phyloP scores from a whole-genome alignment of 106 monocot genomes.

The Apostasia shenzhenica region DNA sequence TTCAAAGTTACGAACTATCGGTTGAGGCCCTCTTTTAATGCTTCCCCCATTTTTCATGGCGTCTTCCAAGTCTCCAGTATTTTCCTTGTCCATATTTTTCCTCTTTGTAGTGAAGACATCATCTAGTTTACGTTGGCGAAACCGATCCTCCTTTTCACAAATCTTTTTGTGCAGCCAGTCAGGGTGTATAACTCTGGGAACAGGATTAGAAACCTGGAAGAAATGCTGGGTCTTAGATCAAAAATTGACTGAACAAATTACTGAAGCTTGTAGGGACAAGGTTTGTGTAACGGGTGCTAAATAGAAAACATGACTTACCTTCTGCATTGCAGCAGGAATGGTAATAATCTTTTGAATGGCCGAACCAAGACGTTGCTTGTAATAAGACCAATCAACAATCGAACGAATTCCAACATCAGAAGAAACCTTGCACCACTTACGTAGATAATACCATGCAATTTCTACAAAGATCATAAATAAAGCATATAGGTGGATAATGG shows the following conservation, averaged over 20 bases:
- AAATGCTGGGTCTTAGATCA: neutral
- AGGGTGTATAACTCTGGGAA: slow-evolving; percentile 89
- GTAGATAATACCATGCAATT: slow-evolving; percentile 69
- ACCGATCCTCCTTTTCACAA: slow-evolving; percentile 74
- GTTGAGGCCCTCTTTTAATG: slow-evolving; percentile 19
- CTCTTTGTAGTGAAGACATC: slow-evolving; percentile 56
- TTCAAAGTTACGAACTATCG: slow-evolving; percentile 27
- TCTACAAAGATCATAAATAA: slow-evolving; percentile 23
- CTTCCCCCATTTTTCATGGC: slow-evolving; percentile 12
- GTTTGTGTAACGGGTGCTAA: neutral
- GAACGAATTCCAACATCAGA: slow-evolving; percentile 70
- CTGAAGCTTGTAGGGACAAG: neutral
- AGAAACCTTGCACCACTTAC: slow-evolving; percentile 92
- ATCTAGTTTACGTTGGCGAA: slow-evolving; percentile 77
- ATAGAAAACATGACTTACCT: slow-evolving; percentile 31
- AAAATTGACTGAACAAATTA: neutral
- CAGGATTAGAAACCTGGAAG: slow-evolving; percentile 88
- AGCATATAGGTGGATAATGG: neutral
- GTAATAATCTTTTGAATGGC: slow-evolving; percentile 98
- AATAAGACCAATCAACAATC: slow-evolving; percentile 97
- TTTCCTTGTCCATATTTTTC: slow-evolving; percentile 15
- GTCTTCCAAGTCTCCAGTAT: slow-evolving; percentile 66
- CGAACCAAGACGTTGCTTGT: slow-evolving; percentile 85
- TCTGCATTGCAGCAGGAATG: slow-evolving; percentile 99
- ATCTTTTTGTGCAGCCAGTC: slow-evolving; percentile 98